Conservation (phyloP, 1,139 yeast species). For the Hyphopichia wangnamkhiaoensis region DNA sequence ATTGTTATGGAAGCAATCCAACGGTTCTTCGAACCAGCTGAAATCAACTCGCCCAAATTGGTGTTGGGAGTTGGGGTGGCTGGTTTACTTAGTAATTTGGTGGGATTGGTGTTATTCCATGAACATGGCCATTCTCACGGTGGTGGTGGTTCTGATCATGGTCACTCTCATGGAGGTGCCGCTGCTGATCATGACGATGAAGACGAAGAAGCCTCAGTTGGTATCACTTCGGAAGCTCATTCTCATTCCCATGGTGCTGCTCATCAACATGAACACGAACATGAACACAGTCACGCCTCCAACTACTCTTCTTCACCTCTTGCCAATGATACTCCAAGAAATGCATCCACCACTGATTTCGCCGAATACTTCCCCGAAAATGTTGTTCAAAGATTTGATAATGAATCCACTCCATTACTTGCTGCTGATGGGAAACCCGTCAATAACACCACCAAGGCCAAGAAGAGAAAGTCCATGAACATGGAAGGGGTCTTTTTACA, state of each 20-base stretch:
- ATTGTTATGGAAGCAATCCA: conserved; percentile 92
- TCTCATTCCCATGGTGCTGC: conserved; percentile 25
- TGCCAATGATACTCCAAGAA: conserved; percentile 1
- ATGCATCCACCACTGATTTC: conserved; percentile 26
- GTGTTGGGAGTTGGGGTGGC: conserved; percentile 79
- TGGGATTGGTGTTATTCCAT: conserved; percentile 86
- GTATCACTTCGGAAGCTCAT: conserved; percentile 10
- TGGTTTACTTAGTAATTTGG: conserved; percentile 78
- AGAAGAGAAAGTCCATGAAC: conserved; percentile 66
- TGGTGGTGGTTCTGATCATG: conserved; percentile 39
- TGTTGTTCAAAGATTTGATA: conserved; percentile 33
- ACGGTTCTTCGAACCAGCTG: conserved; percentile 79
- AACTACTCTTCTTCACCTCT: not conserved
- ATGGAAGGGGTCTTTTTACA: conserved; percentile 98
- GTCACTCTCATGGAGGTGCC: conserved; percentile 17
- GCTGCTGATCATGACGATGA: conserved; percentile 9
- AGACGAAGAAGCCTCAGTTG: conserved; percentile 28
- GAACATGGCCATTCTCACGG: conserved; percentile 80
- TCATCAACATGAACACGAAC: conserved; percentile 10
- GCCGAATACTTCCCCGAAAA: conserved; percentile 41
- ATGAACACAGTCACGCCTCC: conserved; percentile 2
- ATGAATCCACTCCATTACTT: conserved; percentile 35
- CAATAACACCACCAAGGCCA: conserved; percentile 18
- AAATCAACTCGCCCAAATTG: conserved; percentile 75
- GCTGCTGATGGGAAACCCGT: conserved; percentile 12